A percentile compares a stretch with the other conserved stretches of the same genome.
Conservation (phyloP, 78 protist species). For the Protostelium mycophagum region DNA sequence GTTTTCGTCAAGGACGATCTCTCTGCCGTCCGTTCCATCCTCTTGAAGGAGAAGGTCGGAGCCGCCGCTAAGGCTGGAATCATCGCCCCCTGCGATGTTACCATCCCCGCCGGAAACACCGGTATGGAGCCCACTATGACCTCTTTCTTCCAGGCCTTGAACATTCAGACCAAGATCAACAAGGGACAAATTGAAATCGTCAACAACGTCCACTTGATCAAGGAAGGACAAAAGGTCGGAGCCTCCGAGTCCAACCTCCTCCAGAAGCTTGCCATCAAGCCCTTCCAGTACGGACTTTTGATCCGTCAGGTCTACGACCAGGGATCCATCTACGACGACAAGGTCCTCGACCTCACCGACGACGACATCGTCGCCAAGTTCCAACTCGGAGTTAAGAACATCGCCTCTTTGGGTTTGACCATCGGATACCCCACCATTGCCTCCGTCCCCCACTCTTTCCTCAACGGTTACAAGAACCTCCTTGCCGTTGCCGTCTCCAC, state of each 20-base stretch:
- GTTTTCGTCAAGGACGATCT: slow-evolving; percentile 92
- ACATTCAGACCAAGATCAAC: slow-evolving; percentile 97
- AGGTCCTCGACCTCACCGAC: slow-evolving; percentile 88
- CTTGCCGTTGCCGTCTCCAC: slow-evolving; percentile 91
- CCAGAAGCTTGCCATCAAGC: slow-evolving; percentile 93
- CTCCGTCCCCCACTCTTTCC: slow-evolving; percentile 90
- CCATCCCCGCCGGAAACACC: slow-evolving; percentile 94
- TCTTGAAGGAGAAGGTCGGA: slow-evolving; percentile 56
- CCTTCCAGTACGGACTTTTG: slow-evolving; percentile 95
- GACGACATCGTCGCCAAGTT: slow-evolving; percentile 68
- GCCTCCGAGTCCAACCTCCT: slow-evolving; percentile 97
- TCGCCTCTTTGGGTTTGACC: slow-evolving; percentile 91
- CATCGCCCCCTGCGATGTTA: slow-evolving; percentile 89
- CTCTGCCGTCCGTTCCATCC: slow-evolving; percentile 46
- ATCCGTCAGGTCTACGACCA: slow-evolving; percentile 80
- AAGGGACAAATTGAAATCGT: slow-evolving; percentile 96
- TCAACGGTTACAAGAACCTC: slow-evolving; percentile 93
- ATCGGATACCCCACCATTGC: slow-evolving; percentile 87
- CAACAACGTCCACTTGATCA: slow-evolving; percentile 82
- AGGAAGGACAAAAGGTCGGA: slow-evolving; percentile 91
- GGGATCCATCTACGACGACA: slow-evolving; percentile 86
- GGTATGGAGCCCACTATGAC: slow-evolving; percentile 98
- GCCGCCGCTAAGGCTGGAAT: slow-evolving; percentile 98
- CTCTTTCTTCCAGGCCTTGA: slow-evolving; percentile 96
- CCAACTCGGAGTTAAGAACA: slow-evolving; percentile 62